Conservation (phyloP, 192 early-diverging fungal genomes). For the Umbelopsis sp. region DNA sequence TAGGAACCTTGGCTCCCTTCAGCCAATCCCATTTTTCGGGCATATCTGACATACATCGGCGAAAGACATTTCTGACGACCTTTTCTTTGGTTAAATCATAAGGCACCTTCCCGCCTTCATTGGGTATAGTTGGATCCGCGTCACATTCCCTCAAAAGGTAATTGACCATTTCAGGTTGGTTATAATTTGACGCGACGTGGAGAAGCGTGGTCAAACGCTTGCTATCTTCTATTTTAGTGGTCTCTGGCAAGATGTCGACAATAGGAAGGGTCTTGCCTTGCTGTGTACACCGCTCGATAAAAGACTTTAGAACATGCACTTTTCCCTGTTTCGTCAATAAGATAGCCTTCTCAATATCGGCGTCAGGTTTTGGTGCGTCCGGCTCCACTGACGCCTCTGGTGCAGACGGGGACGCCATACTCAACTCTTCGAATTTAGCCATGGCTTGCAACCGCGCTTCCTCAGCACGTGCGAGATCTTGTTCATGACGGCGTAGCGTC, state of each 20-base stretch:
- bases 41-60: constrained; percentile 63
- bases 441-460: constrained; percentile 29
- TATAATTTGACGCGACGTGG: constrained; percentile 72
- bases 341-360: constrained; percentile 55
- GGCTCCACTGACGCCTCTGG: constrained; percentile 4
- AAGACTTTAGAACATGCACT: constrained; percentile 54
- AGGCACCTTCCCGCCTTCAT: constrained; percentile 46
- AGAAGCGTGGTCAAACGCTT: constrained; percentile 62
- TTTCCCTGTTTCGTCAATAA: constrained; percentile 65
- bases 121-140: constrained; percentile 74
- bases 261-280: constrained; percentile 53
- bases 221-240: constrained; percentile 44
- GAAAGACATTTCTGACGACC: constrained; percentile 71
- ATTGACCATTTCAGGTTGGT: constrained; percentile 61
- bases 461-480: constrained; percentile 30
- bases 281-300: constrained; percentile 40
- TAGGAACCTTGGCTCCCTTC: constrained; percentile 63
- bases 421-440: constrained; percentile 16
- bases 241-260: constrained; percentile 25
- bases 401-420: constrained; percentile 7
- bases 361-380: constrained; percentile 22
- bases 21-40: constrained; percentile 72
- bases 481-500: constrained; percentile 28
- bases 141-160: constrained; percentile 62
- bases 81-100: constrained; percentile 78